These are phyloP conservation scores for Fusarium sp. DNA, from an alignment of 2,329 filamentous ascomycete genomes.

Conservation along the genomic window DNA sequence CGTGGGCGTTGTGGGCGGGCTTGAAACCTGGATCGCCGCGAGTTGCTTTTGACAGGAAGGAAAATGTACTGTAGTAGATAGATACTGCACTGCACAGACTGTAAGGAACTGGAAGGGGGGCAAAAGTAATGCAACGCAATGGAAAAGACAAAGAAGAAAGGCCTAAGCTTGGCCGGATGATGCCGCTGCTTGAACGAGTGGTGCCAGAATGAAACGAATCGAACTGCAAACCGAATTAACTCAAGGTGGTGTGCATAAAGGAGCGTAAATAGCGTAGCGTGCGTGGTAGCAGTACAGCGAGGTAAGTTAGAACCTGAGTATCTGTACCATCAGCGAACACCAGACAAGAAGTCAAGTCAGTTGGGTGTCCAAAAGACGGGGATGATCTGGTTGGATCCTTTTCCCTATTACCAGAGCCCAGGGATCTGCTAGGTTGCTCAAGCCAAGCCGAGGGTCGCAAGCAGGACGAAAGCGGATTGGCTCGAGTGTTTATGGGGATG, in stretches of 20 bases:
- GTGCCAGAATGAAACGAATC: conserved; percentile 21
- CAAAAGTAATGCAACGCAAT: conserved; percentile 1
- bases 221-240: conserved; percentile 21
- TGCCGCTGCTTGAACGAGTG: conserved; percentile 31
- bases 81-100: conserved; percentile 2
- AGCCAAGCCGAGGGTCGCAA: conserved; percentile 27
- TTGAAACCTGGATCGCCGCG: conserved; percentile 39
- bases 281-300: neutral
- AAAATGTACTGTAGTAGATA: conserved; percentile 11
- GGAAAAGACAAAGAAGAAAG: conserved; percentile 25
- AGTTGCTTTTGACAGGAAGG: conserved; percentile 20
- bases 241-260: conserved; percentile 33
- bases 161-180: conserved; percentile 19
- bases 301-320: conserved; percentile 12
- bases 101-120: conserved; percentile 1
- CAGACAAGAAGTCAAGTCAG: conserved; percentile 3
- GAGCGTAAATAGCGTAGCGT: conserved; percentile 25
- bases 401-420: conserved; percentile 31
- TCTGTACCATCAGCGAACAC: neutral
- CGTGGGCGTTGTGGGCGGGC: conserved; percentile 20
- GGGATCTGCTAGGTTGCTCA: conserved; percentile 9
- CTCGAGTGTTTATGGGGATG: conserved; percentile 30
- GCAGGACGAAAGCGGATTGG: conserved; percentile 38
- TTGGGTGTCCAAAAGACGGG: conserved; percentile 20
- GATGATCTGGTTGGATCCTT: conserved; percentile 29